Evolutionary conservation across 2,329 filamentous ascomycete genomes (phyloP).

Genomic region (Calycina marina): DNA sequence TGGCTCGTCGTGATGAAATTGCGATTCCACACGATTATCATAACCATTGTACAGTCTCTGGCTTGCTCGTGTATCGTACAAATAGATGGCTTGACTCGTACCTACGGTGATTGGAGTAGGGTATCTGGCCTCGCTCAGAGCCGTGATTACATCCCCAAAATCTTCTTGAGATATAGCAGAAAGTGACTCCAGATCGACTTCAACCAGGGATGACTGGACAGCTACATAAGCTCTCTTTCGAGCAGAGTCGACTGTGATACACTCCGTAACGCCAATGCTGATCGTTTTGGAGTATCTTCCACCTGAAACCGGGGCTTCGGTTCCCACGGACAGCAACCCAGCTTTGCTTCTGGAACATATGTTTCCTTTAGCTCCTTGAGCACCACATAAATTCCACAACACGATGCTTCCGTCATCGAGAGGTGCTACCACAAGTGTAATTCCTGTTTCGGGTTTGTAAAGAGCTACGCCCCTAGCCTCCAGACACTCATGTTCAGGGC

Average conservation of each 20-base stretch:
- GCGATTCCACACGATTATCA: neutral
- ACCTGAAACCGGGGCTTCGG: constrained; percentile 28
- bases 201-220: constrained; percentile 54
- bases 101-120: constrained; percentile 68
- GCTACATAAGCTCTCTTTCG: constrained; percentile 63
- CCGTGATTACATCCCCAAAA: constrained; percentile 73
- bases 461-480: constrained; percentile 65
- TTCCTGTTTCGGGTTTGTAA: constrained; percentile 40
- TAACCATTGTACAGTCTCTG: constrained; percentile 8
- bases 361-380: constrained; percentile 38
- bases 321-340: constrained; percentile 50
- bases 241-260: constrained; percentile 62
- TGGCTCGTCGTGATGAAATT: neutral
- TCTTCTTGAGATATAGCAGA: constrained; percentile 51
- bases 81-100: constrained; percentile 65
- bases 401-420: constrained; percentile 76
- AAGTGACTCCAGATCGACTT: constrained; percentile 67
- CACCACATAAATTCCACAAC: constrained; percentile 65
- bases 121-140: constrained; percentile 55
- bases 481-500: constrained; percentile 30
- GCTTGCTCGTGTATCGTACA: constrained; percentile 57
- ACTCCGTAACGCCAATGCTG: constrained; percentile 63
- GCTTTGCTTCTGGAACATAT: constrained; percentile 51
- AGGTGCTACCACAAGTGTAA: constrained; percentile 53
- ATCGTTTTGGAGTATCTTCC: constrained; percentile 45